Percentiles rank a stretch among this genome's conserved stretches.
Evolutionary conservation across 75 land plant genomes (phyloP).

Genomic region (Chamaecyparis obtusa): DNA sequence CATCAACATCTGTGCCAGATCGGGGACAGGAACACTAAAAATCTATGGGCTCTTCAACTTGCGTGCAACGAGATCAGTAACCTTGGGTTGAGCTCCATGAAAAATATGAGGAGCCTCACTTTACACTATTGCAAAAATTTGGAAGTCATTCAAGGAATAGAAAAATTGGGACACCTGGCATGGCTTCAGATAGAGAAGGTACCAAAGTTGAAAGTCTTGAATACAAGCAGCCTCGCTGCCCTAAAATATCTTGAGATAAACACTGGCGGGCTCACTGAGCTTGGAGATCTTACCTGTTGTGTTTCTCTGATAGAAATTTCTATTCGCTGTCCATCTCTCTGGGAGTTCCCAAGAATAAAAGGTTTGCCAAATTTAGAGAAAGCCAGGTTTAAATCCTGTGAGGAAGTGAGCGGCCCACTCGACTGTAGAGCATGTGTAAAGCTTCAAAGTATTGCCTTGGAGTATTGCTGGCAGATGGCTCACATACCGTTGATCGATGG

Average conservation of each 20-base stretch:
- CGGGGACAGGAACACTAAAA: background rate
- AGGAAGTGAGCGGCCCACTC: background rate
- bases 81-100: background rate
- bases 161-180: background rate
- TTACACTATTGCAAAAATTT: background rate
- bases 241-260: background rate
- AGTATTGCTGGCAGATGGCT: background rate
- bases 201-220: background rate
- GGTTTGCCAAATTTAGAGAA: background rate
- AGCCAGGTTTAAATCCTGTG: background rate
- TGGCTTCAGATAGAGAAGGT: background rate
- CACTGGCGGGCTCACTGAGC: background rate
- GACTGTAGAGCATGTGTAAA: background rate
- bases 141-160: background rate
- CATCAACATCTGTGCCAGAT: background rate
- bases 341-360: background rate
- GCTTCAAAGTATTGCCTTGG: background rate
- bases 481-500: background rate
- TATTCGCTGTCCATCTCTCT: background rate
- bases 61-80: background rate
- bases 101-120: background rate
- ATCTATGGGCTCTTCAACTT: background rate
- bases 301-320: background rate
- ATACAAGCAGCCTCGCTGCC: background rate
- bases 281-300: background rate